These are phyloP conservation scores for Pestalotiopsis fici DNA, from an alignment of 2,329 filamentous ascomycete genomes.

Conservation along the genomic window DNA sequence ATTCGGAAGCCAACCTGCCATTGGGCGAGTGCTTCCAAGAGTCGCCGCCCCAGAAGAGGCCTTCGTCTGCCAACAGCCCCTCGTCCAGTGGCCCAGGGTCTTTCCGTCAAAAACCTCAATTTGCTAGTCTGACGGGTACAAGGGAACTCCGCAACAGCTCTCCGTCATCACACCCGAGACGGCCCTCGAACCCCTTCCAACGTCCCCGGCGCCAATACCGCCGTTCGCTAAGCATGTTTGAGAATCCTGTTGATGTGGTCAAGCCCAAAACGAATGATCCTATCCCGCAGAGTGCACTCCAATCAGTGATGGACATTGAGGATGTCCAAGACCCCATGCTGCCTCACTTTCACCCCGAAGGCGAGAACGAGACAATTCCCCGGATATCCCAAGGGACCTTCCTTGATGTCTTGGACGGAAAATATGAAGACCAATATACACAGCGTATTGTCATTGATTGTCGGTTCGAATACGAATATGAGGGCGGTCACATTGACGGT, in stretches of 20 bases:
- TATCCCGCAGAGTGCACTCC: conserved; percentile 56
- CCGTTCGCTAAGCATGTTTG: conserved; percentile 96
- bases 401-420: conserved; percentile 83
- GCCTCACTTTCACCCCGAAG: conserved; percentile 81
- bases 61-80: conserved; percentile 62
- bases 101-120: conserved; percentile 65
- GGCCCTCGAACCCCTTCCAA: conserved; percentile 69
- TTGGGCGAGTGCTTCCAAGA: conserved; percentile 80
- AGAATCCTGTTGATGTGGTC: conserved; percentile 85
- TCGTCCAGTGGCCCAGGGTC: conserved; percentile 56
- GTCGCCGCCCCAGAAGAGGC: conserved; percentile 71
- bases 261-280: conserved; percentile 70
- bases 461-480: conserved; percentile 98
- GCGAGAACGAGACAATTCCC: conserved; percentile 82
- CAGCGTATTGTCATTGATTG: conserved; percentile 91
- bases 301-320: conserved; percentile 83
- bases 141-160: conserved; percentile 69
- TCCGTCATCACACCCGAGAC: conserved; percentile 68
- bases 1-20: conserved; percentile 49
- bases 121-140: conserved; percentile 56
- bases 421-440: conserved; percentile 74
- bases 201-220: conserved; percentile 87
- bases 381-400: conserved; percentile 83
- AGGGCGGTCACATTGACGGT: conserved; percentile 90
- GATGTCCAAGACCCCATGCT: conserved; percentile 72